These are phyloP conservation scores for Acanthamoeba healyi DNA, from an alignment of 208 protist genomes.

Conservation along the genomic window DNA sequence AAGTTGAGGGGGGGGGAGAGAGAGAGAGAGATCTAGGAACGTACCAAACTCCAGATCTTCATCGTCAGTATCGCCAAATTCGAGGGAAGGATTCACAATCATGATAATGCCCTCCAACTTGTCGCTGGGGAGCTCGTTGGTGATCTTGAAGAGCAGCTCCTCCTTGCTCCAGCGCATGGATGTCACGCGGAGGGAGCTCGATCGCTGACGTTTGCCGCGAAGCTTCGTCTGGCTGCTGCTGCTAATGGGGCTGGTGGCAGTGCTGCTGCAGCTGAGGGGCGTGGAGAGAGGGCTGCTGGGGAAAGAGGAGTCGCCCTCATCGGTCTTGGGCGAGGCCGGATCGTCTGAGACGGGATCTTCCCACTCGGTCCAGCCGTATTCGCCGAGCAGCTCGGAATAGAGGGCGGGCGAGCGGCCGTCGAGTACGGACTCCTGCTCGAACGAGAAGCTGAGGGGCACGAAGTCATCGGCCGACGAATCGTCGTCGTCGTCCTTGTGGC, in stretches of 20 bases:
- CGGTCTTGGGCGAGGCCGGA: background rate
- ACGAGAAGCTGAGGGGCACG: constrained; percentile 19
- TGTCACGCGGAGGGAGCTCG: background rate
- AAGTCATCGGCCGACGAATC: constrained; percentile 12
- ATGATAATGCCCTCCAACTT: background rate
- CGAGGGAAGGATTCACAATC: constrained; percentile 15
- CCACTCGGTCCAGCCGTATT: constrained; percentile 9
- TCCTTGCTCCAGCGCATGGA: constrained; percentile 23
- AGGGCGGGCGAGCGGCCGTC: constrained; percentile 22
- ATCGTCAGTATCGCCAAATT: background rate
- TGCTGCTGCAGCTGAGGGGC: background rate
- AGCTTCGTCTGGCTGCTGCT: background rate
- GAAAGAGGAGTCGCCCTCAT: background rate
- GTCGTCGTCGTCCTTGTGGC: background rate
- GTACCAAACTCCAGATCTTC: constrained; percentile 30
- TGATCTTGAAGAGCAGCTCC: constrained; percentile 33
- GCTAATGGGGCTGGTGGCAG: background rate
- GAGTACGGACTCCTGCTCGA: background rate
- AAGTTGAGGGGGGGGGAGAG: background rate
- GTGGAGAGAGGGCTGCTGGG: constrained; percentile 12
- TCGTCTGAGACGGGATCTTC: background rate
- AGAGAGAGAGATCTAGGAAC: background rate
- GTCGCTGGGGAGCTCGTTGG: background rate
- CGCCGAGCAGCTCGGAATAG: background rate
- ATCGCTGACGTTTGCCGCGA: background rate